phyloP scores from a whole-genome alignment of 345 rosid genomes.

The Rhizophora mangle region DNA sequence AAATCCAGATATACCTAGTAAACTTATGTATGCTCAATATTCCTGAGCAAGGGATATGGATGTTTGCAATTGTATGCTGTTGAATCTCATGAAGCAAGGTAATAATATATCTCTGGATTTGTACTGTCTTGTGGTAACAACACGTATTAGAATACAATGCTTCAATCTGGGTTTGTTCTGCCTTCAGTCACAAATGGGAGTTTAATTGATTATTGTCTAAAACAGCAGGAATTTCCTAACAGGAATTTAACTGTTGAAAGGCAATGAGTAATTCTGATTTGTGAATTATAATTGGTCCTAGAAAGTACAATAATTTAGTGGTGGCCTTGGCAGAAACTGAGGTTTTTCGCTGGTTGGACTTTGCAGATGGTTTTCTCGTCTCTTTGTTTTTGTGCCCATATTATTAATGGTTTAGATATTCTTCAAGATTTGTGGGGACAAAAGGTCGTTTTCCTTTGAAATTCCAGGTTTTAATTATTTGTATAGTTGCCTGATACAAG shows the following conservation, averaged over 20 bases:
- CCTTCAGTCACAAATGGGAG: no score
- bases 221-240: constrained; percentile 24
- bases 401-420: constrained; percentile 4
- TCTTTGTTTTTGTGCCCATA: not conserved
- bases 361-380: not conserved
- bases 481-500: constrained; percentile 22
- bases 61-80: not conserved
- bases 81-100: not conserved
- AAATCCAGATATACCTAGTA: no score
- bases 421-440: constrained; percentile 21
- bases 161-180: not conserved
- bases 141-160: not conserved
- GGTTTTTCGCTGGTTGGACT: not conserved
- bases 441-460: constrained; percentile 18
- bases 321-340: not conserved
- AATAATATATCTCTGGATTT: not conserved
- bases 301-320: no score
- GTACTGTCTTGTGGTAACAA: not conserved
- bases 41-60: no score
- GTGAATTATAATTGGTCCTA: not conserved
- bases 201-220: no score
- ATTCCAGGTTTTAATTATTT: constrained; percentile 36
- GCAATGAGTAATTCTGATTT: not conserved
- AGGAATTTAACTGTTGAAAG: constrained; percentile 9
- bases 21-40: no score